Evolutionary conservation across 2,329 filamentous ascomycete species (phyloP).

Genomic region (Hypoxylon sp.): DNA sequence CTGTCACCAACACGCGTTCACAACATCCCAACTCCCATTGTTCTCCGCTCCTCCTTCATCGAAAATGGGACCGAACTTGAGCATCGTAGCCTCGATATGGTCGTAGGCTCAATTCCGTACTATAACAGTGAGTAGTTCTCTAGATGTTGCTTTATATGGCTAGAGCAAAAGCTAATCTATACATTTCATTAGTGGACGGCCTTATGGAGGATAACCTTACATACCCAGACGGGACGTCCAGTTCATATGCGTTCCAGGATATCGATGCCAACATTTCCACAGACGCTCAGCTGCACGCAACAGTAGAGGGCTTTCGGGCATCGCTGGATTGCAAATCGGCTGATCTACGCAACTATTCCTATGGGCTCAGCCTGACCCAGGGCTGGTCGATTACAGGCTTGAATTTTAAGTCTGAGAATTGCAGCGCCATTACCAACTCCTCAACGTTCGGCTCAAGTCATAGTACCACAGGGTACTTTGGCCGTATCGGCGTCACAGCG

Average conservation of each 20-base stretch:
- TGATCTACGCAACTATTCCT: background rate
- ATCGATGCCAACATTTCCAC: background rate
- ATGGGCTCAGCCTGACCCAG: background rate
- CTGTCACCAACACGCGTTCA: background rate
- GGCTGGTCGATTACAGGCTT: background rate
- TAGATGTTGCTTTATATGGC: background rate
- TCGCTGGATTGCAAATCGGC: background rate
- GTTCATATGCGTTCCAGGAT: background rate
- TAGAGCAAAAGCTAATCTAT: background rate
- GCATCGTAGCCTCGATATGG: background rate
- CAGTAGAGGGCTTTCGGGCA: background rate
- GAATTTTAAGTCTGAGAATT: background rate
- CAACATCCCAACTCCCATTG: background rate
- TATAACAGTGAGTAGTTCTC: background rate
- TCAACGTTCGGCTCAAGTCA: background rate
- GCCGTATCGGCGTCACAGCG: background rate
- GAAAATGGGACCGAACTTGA: background rate
- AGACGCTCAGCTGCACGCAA: background rate
- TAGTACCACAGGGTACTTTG: background rate
- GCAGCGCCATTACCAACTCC: background rate
- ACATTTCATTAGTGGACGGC: background rate
- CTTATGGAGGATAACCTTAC: background rate
- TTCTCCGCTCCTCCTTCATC: background rate
- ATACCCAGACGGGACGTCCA: background rate
- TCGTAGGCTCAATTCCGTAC: background rate